phyloP scores from a whole-genome alignment of 2,329 filamentous ascomycete species.

The Claviceps africana region DNA sequence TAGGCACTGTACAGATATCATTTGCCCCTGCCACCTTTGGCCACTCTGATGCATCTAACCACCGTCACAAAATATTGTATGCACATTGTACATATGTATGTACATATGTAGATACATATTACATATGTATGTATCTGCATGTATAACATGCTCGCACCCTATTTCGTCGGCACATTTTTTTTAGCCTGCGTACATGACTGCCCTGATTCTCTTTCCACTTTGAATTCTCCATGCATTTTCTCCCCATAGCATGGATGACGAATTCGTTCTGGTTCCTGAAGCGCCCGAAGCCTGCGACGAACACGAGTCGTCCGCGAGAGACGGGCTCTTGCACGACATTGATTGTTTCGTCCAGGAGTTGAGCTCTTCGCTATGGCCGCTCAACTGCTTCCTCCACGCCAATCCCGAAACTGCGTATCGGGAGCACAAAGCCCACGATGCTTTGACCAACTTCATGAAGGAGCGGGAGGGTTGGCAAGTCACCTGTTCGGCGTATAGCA shows the following conservation, averaged over 20 bases:
- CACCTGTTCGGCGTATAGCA: slow-evolving; percentile 24
- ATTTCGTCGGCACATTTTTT: not conserved
- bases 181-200: not conserved
- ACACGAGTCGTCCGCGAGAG: not conserved
- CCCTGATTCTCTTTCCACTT: not conserved
- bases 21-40: not conserved
- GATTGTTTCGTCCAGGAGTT: slow-evolving; percentile 8
- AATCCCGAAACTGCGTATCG: slow-evolving; percentile 28
- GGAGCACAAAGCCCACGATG: slow-evolving; percentile 27
- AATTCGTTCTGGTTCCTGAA: not conserved
- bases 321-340: slow-evolving; percentile 26
- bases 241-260: not conserved
- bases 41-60: not conserved
- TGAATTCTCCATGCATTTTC: not conserved
- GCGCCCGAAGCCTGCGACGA: too few species aligned
- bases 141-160: not conserved
- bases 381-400: slow-evolving; percentile 28
- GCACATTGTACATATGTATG: too few species aligned
- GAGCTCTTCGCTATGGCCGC: slow-evolving; percentile 15
- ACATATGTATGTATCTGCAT: not conserved
- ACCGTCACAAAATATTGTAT: too few species aligned
- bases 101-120: too few species aligned
- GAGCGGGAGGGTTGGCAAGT: slow-evolving; percentile 23
- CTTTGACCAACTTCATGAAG: slow-evolving; percentile 23
- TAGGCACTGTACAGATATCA: too few species aligned